Percentiles rank a stretch among this genome's conserved stretches.
Evolutionary conservation across 192 early-diverging fungal genomes (phyloP).

Genomic region (Entomortierella beljakovae): DNA sequence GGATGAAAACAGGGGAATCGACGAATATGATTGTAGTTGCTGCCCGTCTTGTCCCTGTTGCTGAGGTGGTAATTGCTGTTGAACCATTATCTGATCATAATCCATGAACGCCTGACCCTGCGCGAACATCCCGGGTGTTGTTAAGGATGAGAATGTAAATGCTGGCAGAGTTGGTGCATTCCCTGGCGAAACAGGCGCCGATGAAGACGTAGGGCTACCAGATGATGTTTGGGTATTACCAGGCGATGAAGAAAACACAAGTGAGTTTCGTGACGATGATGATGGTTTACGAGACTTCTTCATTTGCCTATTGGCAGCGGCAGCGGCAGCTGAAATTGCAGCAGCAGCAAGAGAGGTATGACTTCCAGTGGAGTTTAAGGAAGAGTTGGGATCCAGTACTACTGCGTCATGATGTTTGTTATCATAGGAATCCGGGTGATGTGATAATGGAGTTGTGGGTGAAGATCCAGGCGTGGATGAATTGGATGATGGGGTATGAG

Average conservation of each 20-base stretch:
- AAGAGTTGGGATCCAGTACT: neutral
- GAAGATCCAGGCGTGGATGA: constrained; percentile 24
- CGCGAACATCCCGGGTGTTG: constrained; percentile 47
- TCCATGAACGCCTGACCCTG: constrained; percentile 43
- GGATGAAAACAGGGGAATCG: constrained; percentile 37
- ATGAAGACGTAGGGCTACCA: neutral
- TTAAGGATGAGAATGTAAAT: constrained; percentile 37
- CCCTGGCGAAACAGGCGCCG: neutral
- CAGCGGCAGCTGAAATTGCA: neutral
- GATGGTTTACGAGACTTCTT: constrained; percentile 42
- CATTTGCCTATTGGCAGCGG: constrained; percentile 4
- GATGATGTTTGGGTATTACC: neutral
- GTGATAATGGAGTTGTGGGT: constrained; percentile 10
- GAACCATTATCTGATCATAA: constrained; percentile 22
- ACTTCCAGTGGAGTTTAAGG: neutral
- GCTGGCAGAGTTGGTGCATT: neutral
- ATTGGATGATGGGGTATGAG: constrained; percentile 14
- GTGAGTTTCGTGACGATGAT: constrained; percentile 32
- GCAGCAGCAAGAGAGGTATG: neutral
- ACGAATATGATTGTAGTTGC: constrained; percentile 1
- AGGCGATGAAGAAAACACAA: constrained; percentile 8
- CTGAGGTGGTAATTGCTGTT: constrained; percentile 9
- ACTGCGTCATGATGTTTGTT: neutral
- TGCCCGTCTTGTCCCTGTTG: constrained; percentile 8
- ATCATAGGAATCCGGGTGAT: constrained; percentile 19